A percentile compares a stretch with the other conserved stretches of the same genome.
These are phyloP conservation scores for Microdochium trichocladiopsis DNA, from an alignment of 2,329 filamentous ascomycete species.

Conservation along the genomic window DNA sequence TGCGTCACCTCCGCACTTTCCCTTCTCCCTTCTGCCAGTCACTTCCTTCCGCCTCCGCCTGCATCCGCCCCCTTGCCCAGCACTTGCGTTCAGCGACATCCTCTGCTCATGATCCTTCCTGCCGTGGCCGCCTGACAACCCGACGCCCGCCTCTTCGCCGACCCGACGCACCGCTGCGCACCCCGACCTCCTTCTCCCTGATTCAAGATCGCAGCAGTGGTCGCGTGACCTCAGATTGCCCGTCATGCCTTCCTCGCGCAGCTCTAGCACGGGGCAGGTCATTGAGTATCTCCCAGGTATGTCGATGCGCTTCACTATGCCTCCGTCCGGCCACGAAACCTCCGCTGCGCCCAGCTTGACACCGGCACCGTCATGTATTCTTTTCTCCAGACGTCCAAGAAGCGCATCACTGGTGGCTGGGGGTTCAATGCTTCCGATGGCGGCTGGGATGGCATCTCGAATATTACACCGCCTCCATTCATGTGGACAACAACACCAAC, in stretches of 20 bases:
- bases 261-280: conserved; percentile 71
- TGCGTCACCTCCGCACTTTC: neutral
- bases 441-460: neutral
- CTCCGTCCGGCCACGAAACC: conserved; percentile 1
- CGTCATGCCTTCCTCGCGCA: conserved; percentile 36
- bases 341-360: conserved; percentile 4
- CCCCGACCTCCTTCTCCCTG: neutral
- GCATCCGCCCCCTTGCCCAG: neutral
- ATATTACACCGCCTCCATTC: conserved; percentile 6
- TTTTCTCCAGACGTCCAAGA: neutral
- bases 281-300: conserved; percentile 94
- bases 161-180: neutral
- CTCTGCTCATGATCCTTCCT: neutral
- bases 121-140: neutral
- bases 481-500: conserved; percentile 14
- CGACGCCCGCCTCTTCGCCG: neutral
- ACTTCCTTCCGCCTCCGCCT: neutral
- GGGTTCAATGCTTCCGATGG: neutral
- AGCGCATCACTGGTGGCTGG: neutral
- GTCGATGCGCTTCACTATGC: conserved; percentile 17
- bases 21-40: neutral
- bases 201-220: neutral
- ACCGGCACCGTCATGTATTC: conserved; percentile 6
- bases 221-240: neutral
- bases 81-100: neutral